Evolutionary conservation across 768 basidiomycete species (phyloP).

Genomic region (Tylopilus subfusipes): DNA sequence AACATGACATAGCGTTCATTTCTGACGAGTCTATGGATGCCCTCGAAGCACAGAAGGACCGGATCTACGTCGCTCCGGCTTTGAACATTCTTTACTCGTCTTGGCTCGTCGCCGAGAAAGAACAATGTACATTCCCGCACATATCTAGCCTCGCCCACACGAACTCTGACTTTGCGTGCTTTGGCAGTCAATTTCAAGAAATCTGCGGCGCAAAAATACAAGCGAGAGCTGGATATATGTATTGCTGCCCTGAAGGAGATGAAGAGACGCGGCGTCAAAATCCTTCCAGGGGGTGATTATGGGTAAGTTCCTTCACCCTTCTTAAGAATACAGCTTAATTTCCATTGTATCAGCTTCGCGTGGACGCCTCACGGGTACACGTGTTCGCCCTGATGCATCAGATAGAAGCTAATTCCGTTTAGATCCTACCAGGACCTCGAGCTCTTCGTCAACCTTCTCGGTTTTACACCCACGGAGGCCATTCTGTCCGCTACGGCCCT

Average conservation of each 20-base stretch:
- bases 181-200: conserved; percentile 20
- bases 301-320: conserved; percentile 21
- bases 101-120: conserved; percentile 24
- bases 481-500: conserved; percentile 34
- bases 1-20: conserved; percentile 30
- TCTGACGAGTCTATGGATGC: conserved; percentile 36
- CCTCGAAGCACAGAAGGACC: conserved; percentile 34
- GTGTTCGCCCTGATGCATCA: background rate
- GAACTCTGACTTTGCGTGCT: background rate
- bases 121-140: conserved; percentile 16
- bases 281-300: conserved; percentile 38
- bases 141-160: background rate
- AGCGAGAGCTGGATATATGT: conserved; percentile 32
- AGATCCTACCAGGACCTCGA: conserved; percentile 37
- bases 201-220: conserved; percentile 19
- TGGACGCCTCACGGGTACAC: conserved; percentile 34
- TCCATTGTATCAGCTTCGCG: conserved; percentile 15
- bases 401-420: conserved; percentile 1
- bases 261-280: conserved; percentile 34
- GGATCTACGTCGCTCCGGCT: conserved; percentile 33
- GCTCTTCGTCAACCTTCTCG: conserved; percentile 35
- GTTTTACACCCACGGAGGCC: conserved; percentile 36
- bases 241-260: conserved; percentile 35
- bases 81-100: conserved; percentile 30
- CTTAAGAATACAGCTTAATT: background rate